These are phyloP conservation scores for Maudiozyma humilis DNA, from an alignment of 1,139 yeast species.

Conservation along the genomic window DNA sequence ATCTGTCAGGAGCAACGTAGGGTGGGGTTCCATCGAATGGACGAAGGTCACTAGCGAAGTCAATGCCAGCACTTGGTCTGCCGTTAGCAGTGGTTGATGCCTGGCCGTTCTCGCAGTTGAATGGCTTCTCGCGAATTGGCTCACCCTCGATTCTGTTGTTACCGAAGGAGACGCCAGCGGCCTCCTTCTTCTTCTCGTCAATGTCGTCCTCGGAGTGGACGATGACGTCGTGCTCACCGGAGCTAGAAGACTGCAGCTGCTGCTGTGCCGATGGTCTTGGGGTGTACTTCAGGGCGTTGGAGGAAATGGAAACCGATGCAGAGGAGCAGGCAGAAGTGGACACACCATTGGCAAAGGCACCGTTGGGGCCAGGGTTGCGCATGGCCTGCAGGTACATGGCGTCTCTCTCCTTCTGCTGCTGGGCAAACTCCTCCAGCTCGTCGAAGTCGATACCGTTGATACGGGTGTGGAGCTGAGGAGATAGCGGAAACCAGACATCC, in stretches of 20 bases:
- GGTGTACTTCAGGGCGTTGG: conserved; percentile 56
- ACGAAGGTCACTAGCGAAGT: background rate
- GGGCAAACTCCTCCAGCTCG: conserved; percentile 67
- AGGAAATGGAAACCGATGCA: conserved; percentile 18
- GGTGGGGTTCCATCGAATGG: conserved; percentile 3
- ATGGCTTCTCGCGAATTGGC: conserved; percentile 1
- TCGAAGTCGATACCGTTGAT: conserved; percentile 71
- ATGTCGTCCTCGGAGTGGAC: conserved; percentile 7
- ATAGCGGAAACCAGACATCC: conserved; percentile 95
- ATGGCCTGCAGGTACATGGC: conserved; percentile 9
- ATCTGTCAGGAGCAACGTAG: conserved; percentile 54
- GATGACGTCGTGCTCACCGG: background rate
- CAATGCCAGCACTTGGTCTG: background rate
- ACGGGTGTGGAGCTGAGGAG: conserved; percentile 51
- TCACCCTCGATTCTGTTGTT: conserved; percentile 35
- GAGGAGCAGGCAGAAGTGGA: conserved; percentile 3
- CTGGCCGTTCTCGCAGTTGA: background rate
- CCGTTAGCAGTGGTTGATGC: background rate
- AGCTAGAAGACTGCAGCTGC: conserved; percentile 8
- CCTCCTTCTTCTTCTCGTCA: conserved; percentile 3
- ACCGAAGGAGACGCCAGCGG: conserved; percentile 34
- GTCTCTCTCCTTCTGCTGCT: conserved; percentile 35
- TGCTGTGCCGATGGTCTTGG: conserved; percentile 32
- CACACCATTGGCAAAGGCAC: background rate
- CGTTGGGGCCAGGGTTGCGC: background rate